These are phyloP conservation scores for Arabis alpina DNA, from an alignment of 345 rosid species.

Conservation along the genomic window DNA sequence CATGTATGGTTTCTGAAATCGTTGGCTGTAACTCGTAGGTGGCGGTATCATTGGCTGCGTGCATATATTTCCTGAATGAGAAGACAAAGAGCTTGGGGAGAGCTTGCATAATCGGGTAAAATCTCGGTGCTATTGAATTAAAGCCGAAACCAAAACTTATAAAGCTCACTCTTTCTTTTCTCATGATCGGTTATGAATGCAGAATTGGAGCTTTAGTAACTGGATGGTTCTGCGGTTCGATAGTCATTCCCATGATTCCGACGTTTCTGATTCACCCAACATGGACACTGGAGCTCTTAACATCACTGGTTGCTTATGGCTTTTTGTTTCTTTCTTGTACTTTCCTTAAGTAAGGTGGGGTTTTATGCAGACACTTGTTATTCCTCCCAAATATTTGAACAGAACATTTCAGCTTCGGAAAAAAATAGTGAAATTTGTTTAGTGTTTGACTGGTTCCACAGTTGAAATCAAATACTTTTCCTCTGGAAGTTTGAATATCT, in stretches of 20 bases:
- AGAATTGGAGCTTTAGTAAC: conserved; percentile 80
- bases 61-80: conserved; percentile 89
- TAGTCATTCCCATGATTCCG: conserved; percentile 85
- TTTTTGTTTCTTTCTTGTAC: conserved; percentile 89
- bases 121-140: conserved; percentile 1
- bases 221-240: conserved; percentile 88
- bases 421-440: conserved; percentile 1
- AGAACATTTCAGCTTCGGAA: not conserved
- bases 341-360: conserved; percentile 65
- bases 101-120: conserved; percentile 77
- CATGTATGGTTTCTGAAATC: not conserved
- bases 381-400: not conserved
- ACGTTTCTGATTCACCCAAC: conserved; percentile 66
- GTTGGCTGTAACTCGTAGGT: conserved; percentile 56
- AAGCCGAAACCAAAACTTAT: not conserved
- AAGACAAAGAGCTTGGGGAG: conserved; percentile 91
- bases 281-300: conserved; percentile 97
- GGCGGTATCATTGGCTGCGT: conserved; percentile 92
- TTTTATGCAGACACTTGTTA: not conserved
- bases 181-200: conserved; percentile 23
- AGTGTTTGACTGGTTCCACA: conserved; percentile 15
- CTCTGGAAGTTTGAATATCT: too few relatives aligned
- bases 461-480: not conserved
- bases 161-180: not conserved
- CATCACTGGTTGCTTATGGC: conserved; percentile 76